Percentiles rank a stretch among this genome's conserved stretches.
Evolutionary conservation across 2,329 filamentous ascomycete genomes (phyloP).

Genomic region (Botrytis medusae): DNA sequence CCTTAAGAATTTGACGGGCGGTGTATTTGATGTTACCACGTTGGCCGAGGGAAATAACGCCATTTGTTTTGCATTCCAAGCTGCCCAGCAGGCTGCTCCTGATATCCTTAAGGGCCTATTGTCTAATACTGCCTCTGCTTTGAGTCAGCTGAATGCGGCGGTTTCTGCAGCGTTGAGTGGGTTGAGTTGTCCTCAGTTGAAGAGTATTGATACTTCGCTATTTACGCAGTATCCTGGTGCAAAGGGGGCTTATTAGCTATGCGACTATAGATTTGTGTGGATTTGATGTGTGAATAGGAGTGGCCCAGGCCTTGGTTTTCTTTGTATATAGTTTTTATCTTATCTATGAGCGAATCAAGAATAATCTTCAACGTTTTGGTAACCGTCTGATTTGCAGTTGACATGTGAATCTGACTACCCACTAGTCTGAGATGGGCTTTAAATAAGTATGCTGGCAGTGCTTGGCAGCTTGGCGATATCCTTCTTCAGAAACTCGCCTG

Average conservation of each 20-base stretch:
- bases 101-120: constrained; percentile 45
- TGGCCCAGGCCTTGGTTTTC: neutral
- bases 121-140: constrained; percentile 34
- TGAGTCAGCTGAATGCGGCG: constrained; percentile 33
- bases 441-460: neutral
- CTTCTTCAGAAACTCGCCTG: neutral
- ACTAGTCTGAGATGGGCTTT: neutral
- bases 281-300: neutral
- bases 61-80: constrained; percentile 46
- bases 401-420: neutral
- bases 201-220: constrained; percentile 16
- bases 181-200: constrained; percentile 22
- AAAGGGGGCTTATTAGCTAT: constrained; percentile 14
- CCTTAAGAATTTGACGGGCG: constrained; percentile 45
- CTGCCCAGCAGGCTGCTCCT: constrained; percentile 44
- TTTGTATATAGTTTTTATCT: neutral
- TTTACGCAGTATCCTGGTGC: constrained; percentile 22
- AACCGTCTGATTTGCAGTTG: neutral
- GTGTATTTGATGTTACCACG: constrained; percentile 45
- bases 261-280: neutral
- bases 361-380: neutral
- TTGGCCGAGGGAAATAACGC: constrained; percentile 50
- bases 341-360: neutral
- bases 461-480: neutral
- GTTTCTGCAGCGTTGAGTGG: neutral